Percentiles rank a stretch among this genome's conserved stretches.
Evolutionary conservation across 768 basidiomycete genomes (phyloP).

Genomic region (Phanerochaete sordida): DNA sequence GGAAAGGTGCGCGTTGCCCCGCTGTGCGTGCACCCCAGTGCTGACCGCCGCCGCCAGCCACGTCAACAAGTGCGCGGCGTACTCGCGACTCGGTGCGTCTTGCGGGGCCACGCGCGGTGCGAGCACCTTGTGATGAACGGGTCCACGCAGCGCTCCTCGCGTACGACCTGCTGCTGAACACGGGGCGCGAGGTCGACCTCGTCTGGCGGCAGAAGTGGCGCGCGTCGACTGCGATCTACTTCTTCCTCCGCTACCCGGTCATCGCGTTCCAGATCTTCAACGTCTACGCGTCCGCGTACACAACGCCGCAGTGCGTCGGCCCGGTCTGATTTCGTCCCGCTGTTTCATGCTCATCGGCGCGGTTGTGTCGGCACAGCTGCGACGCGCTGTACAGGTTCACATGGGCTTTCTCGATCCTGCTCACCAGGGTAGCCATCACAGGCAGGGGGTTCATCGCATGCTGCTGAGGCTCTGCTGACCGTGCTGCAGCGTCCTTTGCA

Average conservation of each 20-base stretch:
- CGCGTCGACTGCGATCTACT: conserved; percentile 9
- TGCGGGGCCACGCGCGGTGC: neutral
- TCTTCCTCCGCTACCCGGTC: conserved; percentile 11
- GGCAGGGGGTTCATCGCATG: neutral
- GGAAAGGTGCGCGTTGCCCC: neutral
- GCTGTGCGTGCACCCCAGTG: neutral
- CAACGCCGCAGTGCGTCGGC: neutral
- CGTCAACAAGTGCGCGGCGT: conserved; percentile 5
- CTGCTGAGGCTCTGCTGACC: neutral
- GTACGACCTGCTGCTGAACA: conserved; percentile 9
- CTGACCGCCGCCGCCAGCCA: neutral
- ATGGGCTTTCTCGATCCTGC: conserved; percentile 6
- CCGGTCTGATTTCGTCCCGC: neutral
- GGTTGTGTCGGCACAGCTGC: too few species aligned
- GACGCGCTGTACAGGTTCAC: conserved; percentile 11
- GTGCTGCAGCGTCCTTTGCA: conserved; percentile 4
- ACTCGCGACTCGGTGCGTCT: neutral
- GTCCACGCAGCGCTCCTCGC: conserved; percentile 5
- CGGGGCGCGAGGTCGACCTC: conserved; percentile 4
- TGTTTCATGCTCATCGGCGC: too few species aligned
- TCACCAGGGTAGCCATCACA: conserved; percentile 5
- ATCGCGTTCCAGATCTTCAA: conserved; percentile 11
- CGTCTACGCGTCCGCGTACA: neutral
- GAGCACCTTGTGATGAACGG: neutral
- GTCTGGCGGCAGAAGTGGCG: conserved; percentile 9